Conservation (phyloP, 2,329 filamentous ascomycete genomes). For the Orbilia brochopaga region DNA sequence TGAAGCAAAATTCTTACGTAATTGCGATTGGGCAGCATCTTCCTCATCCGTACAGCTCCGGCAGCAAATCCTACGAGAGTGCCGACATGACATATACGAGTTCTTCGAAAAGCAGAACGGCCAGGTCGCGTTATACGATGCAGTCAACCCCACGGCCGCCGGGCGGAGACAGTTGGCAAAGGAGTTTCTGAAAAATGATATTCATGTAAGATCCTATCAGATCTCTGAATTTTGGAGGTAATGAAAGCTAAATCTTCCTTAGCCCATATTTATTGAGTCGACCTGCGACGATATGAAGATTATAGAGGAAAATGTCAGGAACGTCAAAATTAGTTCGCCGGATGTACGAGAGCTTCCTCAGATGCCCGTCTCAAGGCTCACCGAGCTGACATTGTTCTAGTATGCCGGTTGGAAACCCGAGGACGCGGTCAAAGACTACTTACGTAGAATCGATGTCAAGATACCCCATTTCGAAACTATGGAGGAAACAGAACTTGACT, state of each 20-base stretch:
- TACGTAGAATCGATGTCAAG: slow-evolving; percentile 84
- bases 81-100: slow-evolving; percentile 92
- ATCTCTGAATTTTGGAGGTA: slow-evolving; percentile 16
- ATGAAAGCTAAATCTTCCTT: slow-evolving; percentile 20
- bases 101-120: slow-evolving; percentile 98
- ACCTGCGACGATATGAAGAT: slow-evolving; percentile 92
- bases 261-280: slow-evolving; percentile 97
- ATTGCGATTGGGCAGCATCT: slow-evolving; percentile 64
- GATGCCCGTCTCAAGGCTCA: not conserved
- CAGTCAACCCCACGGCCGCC: slow-evolving; percentile 86
- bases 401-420: slow-evolving; percentile 91
- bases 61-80: slow-evolving; percentile 97
- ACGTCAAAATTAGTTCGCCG: slow-evolving; percentile 96
- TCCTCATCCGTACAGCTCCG: slow-evolving; percentile 89
- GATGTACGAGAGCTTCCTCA: slow-evolving; percentile 68
- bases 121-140: slow-evolving; percentile 97
- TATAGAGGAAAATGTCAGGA: slow-evolving; percentile 93
- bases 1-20: slow-evolving; percentile 28
- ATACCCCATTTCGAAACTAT: slow-evolving; percentile 98
- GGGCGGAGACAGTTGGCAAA: slow-evolving; percentile 85
- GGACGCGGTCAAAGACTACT: slow-evolving; percentile 89
- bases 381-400: slow-evolving; percentile 58
- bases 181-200: slow-evolving; percentile 96
- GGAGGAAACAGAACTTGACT: slow-evolving; percentile 91
- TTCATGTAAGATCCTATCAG: slow-evolving; percentile 67